Conservation (phyloP, 805 yeast species). For the Pichia cephalocereana region DNA sequence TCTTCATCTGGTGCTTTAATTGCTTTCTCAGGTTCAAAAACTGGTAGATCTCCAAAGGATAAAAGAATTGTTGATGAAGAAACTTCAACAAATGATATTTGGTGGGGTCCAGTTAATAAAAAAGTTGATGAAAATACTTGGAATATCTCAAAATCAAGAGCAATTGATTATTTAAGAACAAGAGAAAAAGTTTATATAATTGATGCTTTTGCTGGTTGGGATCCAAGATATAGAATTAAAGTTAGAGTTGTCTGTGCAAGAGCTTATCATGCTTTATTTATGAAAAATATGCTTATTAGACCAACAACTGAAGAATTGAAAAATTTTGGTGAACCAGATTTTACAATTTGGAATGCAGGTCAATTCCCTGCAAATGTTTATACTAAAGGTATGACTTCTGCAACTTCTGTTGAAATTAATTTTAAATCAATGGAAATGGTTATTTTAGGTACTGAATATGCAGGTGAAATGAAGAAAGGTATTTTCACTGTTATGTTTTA, state of each 20-base stretch:
- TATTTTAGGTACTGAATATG: conserved; percentile 96
- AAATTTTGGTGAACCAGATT: conserved; percentile 93
- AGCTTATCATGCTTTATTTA: conserved; percentile 96
- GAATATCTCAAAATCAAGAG: conserved; percentile 93
- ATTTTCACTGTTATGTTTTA: conserved; percentile 98
- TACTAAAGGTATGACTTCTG: conserved; percentile 95
- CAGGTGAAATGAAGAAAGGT: conserved; percentile 99
- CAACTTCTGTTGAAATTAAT: conserved; percentile 92
- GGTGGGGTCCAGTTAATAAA: conserved; percentile 99
- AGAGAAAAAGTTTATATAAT: conserved; percentile 89
- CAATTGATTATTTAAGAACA: conserved; percentile 92
- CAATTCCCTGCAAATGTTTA: conserved; percentile 96
- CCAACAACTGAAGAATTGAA: conserved; percentile 86
- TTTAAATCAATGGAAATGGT: conserved; percentile 98
- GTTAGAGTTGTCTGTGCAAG: conserved; percentile 95
- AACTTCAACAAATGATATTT: conserved; percentile 70
- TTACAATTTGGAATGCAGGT: conserved; percentile 97
- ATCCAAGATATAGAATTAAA: conserved; percentile 92
- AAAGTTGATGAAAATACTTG: conserved; percentile 90
- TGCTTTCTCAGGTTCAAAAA: conserved; percentile 91
- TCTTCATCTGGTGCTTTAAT: conserved; percentile 90
- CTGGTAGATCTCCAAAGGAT: conserved; percentile 98
- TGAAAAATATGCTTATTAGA: conserved; percentile 96
- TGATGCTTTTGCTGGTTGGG: conserved; percentile 99
- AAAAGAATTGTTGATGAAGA: conserved; percentile 95